Percentiles rank a stretch among this genome's conserved stretches.
These are phyloP conservation scores for Talaromyces verruculosus DNA, from an alignment of 2,329 filamentous ascomycete species.

Conservation along the genomic window DNA sequence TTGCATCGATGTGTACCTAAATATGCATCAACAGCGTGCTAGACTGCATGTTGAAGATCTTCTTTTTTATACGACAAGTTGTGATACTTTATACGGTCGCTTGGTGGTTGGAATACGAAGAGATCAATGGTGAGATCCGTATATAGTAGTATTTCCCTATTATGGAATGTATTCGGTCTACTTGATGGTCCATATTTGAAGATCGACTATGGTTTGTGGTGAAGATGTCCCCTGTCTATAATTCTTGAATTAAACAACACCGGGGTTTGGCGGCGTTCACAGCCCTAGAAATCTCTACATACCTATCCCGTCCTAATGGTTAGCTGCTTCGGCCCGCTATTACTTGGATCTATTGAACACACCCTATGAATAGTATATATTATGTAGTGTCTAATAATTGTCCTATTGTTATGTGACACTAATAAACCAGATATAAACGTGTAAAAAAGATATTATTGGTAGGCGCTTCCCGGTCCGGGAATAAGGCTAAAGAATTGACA, in stretches of 20 bases:
- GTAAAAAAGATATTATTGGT: neutral
- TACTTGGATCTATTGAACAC: neutral
- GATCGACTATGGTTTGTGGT: neutral
- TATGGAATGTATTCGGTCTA: neutral
- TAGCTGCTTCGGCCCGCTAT: neutral
- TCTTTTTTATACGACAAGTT: neutral
- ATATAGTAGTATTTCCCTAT: neutral
- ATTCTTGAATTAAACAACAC: neutral
- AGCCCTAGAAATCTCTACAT: neutral
- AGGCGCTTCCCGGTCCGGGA: neutral
- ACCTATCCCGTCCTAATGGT: neutral
- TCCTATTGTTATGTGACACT: neutral
- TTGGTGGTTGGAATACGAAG: neutral
- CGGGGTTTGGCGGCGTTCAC: neutral
- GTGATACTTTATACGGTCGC: neutral
- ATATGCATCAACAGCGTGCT: constrained; percentile 1
- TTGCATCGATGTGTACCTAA: neutral
- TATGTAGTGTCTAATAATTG: neutral
- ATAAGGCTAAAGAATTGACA: neutral
- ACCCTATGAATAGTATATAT: neutral
- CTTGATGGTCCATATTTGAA: neutral
- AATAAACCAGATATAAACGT: neutral
- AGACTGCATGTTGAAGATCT: constrained; percentile 1
- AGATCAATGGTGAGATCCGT: neutral
- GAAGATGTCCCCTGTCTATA: neutral